A percentile compares a stretch with the other conserved stretches of the same genome.
Conservation (phyloP, 768 basidiomycete species). For the Sarcomyxa edulis region DNA sequence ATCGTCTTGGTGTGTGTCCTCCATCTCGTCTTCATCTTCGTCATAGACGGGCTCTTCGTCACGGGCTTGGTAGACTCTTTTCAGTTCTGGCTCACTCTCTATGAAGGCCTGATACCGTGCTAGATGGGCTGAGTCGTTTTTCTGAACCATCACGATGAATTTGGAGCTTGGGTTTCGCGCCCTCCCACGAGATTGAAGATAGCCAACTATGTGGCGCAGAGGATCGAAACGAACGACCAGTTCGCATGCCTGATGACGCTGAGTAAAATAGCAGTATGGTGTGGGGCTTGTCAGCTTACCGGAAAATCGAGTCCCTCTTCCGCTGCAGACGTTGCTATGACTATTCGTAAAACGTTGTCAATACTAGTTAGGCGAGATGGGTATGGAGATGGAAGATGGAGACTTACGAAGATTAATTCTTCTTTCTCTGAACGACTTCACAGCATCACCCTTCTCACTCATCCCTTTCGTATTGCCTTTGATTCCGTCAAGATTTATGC, state of each 20-base stretch:
- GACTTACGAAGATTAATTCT: constrained; percentile 64
- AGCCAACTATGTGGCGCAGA: constrained; percentile 78
- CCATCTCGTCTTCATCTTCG: constrained; percentile 38
- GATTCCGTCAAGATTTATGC: constrained; percentile 37
- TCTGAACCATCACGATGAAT: constrained; percentile 77
- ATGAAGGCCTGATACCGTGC: constrained; percentile 55
- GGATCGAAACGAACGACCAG: constrained; percentile 83
- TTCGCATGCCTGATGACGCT: constrained; percentile 80
- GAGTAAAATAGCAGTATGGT: background rate
- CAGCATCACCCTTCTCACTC: constrained; percentile 40
- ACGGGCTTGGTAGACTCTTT: constrained; percentile 53
- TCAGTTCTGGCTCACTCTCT: constrained; percentile 60
- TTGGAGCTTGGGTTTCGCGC: constrained; percentile 73
- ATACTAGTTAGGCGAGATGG: constrained; percentile 2
- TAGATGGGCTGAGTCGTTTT: constrained; percentile 49
- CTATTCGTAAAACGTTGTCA: constrained; percentile 26
- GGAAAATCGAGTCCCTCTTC: constrained; percentile 93
- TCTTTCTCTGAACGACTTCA: constrained; percentile 60
- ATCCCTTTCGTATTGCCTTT: constrained; percentile 32
- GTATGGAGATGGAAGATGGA: constrained; percentile 2
- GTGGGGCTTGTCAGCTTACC: constrained; percentile 32
- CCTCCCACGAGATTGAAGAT: constrained; percentile 85
- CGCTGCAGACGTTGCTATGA: constrained; percentile 82
- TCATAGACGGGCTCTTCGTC: constrained; percentile 30
- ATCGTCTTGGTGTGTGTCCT: constrained; percentile 33